A percentile compares a stretch with the other conserved stretches of the same genome.
These are phyloP conservation scores for Eutrema salsugineum DNA, from an alignment of 441 rosid species.

Conservation along the genomic window DNA sequence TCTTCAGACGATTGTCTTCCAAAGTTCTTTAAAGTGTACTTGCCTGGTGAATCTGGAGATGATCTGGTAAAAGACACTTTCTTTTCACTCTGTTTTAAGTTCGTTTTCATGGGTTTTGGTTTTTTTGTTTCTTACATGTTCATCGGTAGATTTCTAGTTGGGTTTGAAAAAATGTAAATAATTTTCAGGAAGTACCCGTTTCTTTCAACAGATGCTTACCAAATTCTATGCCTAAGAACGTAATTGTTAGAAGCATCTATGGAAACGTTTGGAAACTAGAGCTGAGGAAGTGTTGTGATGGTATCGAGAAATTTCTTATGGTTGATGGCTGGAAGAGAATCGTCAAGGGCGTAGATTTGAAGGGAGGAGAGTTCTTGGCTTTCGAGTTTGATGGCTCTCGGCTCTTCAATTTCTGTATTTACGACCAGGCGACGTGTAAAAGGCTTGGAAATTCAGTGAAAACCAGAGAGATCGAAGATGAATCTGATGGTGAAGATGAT, in stretches of 20 bases:
- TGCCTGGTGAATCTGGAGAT: constrained; percentile 4
- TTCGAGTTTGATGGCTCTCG: constrained; percentile 25
- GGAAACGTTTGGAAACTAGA: constrained; percentile 10
- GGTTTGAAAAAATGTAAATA: neutral
- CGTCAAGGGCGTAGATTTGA: neutral
- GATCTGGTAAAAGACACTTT: constrained; percentile 20
- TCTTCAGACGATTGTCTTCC: neutral
- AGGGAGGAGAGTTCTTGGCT: constrained; percentile 3
- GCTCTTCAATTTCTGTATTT: constrained; percentile 15
- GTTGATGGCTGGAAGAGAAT: constrained; percentile 30
- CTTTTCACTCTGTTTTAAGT: neutral
- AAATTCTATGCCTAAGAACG: neutral
- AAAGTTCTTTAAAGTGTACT: constrained; percentile 17
- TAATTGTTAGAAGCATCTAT: constrained; percentile 6
- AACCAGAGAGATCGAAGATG: neutral
- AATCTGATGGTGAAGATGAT: neutral
- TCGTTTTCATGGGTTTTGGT: neutral
- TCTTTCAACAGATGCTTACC: constrained; percentile 1
- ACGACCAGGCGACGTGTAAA: neutral
- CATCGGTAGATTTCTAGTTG: neutral
- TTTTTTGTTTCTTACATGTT: neutral
- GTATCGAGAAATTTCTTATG: neutral
- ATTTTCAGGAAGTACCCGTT: constrained; percentile 16
- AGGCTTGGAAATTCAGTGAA: neutral
- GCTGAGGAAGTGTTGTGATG: constrained; percentile 4